These are phyloP conservation scores for Arthroderma sp. DNA, from an alignment of 2,329 filamentous ascomycete genomes.

Conservation along the genomic window DNA sequence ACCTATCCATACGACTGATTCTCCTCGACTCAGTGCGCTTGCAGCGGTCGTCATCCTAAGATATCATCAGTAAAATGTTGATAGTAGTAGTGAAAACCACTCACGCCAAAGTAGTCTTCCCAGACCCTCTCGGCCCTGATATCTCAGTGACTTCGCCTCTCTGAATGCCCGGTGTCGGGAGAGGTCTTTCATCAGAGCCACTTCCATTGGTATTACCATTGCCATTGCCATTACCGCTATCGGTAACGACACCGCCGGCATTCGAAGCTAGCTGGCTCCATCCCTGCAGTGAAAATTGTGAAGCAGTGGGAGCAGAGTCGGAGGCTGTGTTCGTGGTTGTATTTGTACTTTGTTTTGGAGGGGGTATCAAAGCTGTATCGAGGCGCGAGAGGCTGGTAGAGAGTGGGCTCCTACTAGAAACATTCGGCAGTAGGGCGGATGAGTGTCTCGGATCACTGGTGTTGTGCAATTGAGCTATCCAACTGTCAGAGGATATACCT, in stretches of 20 bases:
- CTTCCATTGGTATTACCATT: neutral
- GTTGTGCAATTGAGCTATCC: neutral
- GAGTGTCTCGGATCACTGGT: neutral
- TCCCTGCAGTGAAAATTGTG: neutral
- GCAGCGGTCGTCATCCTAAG: slow-evolving; percentile 59
- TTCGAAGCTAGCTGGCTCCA: slow-evolving; percentile 4
- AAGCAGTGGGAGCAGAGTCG: neutral
- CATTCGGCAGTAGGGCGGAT: neutral
- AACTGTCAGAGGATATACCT: neutral
- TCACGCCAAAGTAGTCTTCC: slow-evolving; percentile 75
- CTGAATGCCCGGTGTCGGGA: slow-evolving; percentile 49
- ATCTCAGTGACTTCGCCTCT: slow-evolving; percentile 73
- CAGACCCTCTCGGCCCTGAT: slow-evolving; percentile 74
- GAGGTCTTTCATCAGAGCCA: neutral
- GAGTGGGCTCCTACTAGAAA: slow-evolving; percentile 27
- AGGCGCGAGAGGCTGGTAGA: slow-evolving; percentile 46
- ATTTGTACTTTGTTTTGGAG: neutral
- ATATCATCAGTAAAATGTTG: slow-evolving; percentile 7
- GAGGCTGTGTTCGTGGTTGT: neutral
- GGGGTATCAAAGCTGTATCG: slow-evolving; percentile 28
- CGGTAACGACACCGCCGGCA: neutral
- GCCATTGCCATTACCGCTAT: neutral
- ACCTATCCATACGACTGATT: slow-evolving; percentile 74
- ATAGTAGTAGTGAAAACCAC: slow-evolving; percentile 19
- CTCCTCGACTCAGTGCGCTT: slow-evolving; percentile 48